These are phyloP conservation scores for Pelargonium myrrhifolium DNA, from an alignment of 441 rosid species.

Conservation along the genomic window DNA sequence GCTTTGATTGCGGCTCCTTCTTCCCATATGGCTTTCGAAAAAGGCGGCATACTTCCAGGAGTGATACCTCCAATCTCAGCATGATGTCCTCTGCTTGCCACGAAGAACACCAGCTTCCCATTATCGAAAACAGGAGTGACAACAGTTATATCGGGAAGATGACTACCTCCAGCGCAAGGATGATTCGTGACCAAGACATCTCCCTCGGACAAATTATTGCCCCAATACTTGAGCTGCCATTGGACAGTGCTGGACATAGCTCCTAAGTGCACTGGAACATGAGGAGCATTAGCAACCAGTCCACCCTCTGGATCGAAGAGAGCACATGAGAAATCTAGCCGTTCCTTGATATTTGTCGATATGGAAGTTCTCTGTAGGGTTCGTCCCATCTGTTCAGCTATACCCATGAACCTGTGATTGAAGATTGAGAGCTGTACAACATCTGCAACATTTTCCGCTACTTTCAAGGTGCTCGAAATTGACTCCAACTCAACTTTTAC, in stretches of 20 bases:
- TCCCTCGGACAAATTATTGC: conserved; percentile 59
- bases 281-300: conserved; percentile 93
- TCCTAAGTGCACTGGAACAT: conserved; percentile 92
- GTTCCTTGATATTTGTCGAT: conserved; percentile 87
- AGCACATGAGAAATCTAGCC: conserved; percentile 94
- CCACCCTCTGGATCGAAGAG: conserved; percentile 91
- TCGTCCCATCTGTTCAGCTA: conserved; percentile 96
- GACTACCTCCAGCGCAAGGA: conserved; percentile 92
- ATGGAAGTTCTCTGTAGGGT: conserved; percentile 91
- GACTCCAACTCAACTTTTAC: conserved; percentile 64
- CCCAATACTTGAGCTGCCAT: conserved; percentile 88
- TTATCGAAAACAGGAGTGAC: conserved; percentile 79
- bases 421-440: conserved; percentile 95
- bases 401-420: conserved; percentile 94
- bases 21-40: conserved; percentile 88
- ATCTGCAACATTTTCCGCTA: conserved; percentile 67
- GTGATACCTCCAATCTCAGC: conserved; percentile 96
- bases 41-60: conserved; percentile 99
- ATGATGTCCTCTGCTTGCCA: conserved; percentile 94
- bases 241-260: conserved; percentile 92
- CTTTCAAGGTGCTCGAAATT: conserved; percentile 29
- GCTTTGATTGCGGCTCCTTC: conserved; percentile 95
- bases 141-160: conserved; percentile 91
- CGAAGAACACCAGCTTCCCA: conserved; percentile 70
- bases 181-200: conserved; percentile 93